Conservation (phyloP, 116 monocot genomes). For the Dioscorea cayenensis region DNA sequence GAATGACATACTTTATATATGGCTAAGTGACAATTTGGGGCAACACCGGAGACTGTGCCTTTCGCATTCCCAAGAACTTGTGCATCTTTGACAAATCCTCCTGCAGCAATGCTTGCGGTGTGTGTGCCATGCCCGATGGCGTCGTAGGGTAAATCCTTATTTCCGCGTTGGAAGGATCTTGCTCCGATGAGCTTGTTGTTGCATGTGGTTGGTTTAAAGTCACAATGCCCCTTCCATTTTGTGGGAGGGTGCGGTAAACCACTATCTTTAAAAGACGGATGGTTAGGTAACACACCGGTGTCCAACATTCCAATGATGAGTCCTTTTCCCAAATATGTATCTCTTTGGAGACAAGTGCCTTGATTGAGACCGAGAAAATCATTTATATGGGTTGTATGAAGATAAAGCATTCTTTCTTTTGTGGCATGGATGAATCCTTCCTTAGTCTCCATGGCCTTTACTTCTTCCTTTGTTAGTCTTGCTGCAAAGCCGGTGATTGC, state of each 20-base stretch:
- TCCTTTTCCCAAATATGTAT: background rate
- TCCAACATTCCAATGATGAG: background rate
- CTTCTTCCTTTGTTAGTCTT: background rate
- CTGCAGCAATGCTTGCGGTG: conserved; percentile 19
- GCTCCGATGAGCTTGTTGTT: conserved; percentile 26
- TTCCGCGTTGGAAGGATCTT: background rate
- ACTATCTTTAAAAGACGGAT: conserved; percentile 10
- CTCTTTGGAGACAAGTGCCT: background rate
- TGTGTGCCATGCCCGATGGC: conserved; percentile 18
- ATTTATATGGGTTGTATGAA: background rate
- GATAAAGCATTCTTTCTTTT: background rate
- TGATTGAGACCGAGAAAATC: background rate
- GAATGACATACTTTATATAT: conserved; percentile 20
- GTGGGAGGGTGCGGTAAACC: conserved; percentile 12
- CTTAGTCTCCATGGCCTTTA: background rate
- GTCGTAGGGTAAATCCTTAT: background rate
- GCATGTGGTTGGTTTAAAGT: background rate
- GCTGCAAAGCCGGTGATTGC: background rate
- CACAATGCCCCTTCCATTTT: conserved; percentile 23
- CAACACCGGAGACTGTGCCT: conserved; percentile 16
- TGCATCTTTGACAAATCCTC: conserved; percentile 3
- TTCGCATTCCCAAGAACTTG: conserved; percentile 7
- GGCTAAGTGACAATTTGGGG: conserved; percentile 12
- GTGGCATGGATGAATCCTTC: background rate
- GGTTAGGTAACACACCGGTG: background rate